Base-by-base conservation (phyloP, 345 rosid genomes). In the Eutrema yunnanense region DNA sequence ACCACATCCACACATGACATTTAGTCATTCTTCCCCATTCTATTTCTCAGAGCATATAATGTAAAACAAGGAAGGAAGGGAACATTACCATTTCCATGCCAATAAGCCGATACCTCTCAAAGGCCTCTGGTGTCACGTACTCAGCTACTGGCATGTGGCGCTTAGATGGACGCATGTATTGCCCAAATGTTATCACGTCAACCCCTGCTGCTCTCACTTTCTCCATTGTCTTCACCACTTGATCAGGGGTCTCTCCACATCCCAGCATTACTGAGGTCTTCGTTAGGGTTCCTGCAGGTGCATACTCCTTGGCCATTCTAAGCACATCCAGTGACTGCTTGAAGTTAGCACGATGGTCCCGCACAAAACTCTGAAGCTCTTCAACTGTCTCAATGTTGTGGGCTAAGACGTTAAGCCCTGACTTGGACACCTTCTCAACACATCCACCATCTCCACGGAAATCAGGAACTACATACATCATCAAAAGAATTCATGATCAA, bases 161-260 rank as follows among this genome's bases (percentile, higher is more conserved):
- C 80, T 90, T 96, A 16, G 99, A 92, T 0, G 98, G 99, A 81
- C 99, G 85, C 99, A 96, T 96, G 61, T 95, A 96, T 52, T 96
- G 99, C 30, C 99, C 99, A 63, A 96, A 92, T 3, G 99, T 96
- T 85, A 96, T 96, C n/a, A 96, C 99, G 60, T 96, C 98, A 66
- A 92, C 91, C 70, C 96, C 97, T n/a, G 97, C 97, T 19, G 85
- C 94, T 82, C 92, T 86, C 62, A 96, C 99, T 75, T 86, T 92
- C 82, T 92, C 94, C 98, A 92, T 96, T 6, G 98, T 90, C 61
- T 80, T 85, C 53, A 90, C 74, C 68, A 96, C 92, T 77, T 96
- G 99, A 47, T 85, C 96, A 64, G 98, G 97, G n/a, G 97, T 92
- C 79, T 96, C 98, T 26, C 98, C 99, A 69, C 99, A 96, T 41